phyloP scores from a whole-genome alignment of 768 basidiomycete species.

The Mycena albidolilacea region DNA sequence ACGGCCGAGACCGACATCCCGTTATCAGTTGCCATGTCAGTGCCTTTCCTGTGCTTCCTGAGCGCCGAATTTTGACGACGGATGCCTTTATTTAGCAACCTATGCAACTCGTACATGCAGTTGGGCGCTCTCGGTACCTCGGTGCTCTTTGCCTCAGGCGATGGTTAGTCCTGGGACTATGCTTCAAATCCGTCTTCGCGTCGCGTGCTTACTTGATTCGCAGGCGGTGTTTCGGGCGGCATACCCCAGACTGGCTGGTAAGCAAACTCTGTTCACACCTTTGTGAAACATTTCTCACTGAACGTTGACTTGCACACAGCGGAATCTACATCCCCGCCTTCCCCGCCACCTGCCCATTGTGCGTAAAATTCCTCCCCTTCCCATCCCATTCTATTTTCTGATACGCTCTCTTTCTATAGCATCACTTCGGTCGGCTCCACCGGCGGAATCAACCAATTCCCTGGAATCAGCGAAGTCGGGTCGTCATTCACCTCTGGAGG shows the following conservation, averaged over 20 bases:
- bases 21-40: constrained; percentile 8
- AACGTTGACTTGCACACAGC: constrained; percentile 8
- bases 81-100: constrained; percentile 19
- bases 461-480: constrained; percentile 50
- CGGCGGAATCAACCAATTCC: constrained; percentile 41
- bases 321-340: not conserved
- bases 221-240: constrained; percentile 18
- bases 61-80: constrained; percentile 8
- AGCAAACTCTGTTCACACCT: constrained; percentile 11
- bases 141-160: constrained; percentile 13
- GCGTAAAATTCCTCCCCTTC: constrained; percentile 12
- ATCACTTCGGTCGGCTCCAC: constrained; percentile 24
- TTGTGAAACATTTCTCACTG: constrained; percentile 12
- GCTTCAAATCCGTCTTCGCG: constrained; percentile 6
- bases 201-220: constrained; percentile 8
- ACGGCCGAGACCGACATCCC: constrained; percentile 52
- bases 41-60: constrained; percentile 7
- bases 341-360: constrained; percentile 21
- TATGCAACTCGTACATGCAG: constrained; percentile 48
- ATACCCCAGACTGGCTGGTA: not conserved
- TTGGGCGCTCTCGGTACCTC: constrained; percentile 46
- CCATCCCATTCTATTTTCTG: constrained; percentile 13
- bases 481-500: constrained; percentile 60
- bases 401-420: constrained; percentile 12
- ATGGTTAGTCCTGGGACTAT: constrained; percentile 42